Base-by-base conservation (phyloP, 306 rosid genomes). In the Mimosa bimucronata region DNA sequence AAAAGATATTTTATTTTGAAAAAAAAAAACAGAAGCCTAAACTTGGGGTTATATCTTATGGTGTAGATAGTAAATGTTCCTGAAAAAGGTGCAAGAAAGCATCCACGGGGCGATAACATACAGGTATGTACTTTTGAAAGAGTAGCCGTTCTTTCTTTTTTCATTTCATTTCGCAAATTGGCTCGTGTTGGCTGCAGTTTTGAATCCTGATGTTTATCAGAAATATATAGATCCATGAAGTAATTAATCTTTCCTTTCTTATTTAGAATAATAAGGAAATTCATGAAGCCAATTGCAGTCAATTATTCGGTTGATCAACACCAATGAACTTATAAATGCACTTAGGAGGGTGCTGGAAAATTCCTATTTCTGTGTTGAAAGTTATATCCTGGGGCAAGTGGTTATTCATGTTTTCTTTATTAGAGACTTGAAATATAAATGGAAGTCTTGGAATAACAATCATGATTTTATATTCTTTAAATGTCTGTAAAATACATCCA, bases 1-100 rank as follows among this genome's bases (percentile, higher is more conserved):
- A 79, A 67, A 46, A 55, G 31, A 38, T 65, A 19, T 26, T 61
- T 28, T 61, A 61, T 19, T 15, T 26, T 77, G 76, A 57, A 76
- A 30, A 34, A 76, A 30, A 34, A 34, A 58, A 79, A 45, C 57
- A 52, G 28, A 75, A 78, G 79, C 77, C 86, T 81, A 84, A 83
- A 72, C 34, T 21, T 81, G 28, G 79, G 73, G 67, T 83, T 50
- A 57, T 81, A 83, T 82, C 65, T 83, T 88, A 13, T 48, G 13
- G 90, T 90, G 85, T 91, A 94, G 98, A 87, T 94, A 83, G 97
- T 94, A 79, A 94, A 94, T 83, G 97, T 94, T 90, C 98, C 98
- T 42, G 98, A 94, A 84, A 94, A 94, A 91, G 97, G 97, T 76
- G 94, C 97, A 18, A 86, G 97, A 85, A 94, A 94, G 88, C 92